A percentile compares a stretch with the other conserved stretches of the same genome.
Evolutionary conservation across 345 rosid genomes (phyloP).

Genomic region (Populus simonii): DNA sequence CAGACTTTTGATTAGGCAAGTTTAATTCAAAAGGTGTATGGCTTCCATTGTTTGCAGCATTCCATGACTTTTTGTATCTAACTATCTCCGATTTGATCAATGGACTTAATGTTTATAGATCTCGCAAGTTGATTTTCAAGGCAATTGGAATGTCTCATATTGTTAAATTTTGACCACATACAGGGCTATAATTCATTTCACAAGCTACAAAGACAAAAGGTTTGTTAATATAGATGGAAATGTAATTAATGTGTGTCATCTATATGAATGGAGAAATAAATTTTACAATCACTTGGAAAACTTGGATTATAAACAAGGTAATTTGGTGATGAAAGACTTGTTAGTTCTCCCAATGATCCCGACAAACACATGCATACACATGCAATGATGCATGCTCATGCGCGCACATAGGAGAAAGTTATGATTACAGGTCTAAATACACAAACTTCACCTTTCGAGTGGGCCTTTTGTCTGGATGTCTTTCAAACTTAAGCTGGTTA

Average conservation of each 20-base stretch:
- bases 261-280: neutral
- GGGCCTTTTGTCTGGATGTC: slow-evolving; percentile 76
- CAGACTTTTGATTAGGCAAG: neutral
- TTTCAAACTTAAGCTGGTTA: slow-evolving; percentile 72
- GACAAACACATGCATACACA: neutral
- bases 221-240: neutral
- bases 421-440: neutral
- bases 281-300: neutral
- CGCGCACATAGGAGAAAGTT: neutral
- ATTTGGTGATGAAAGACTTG: neutral
- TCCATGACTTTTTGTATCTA: neutral
- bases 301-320: neutral
- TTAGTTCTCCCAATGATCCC: neutral
- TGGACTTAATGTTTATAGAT: neutral
- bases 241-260: neutral
- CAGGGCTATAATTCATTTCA: neutral
- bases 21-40: neutral
- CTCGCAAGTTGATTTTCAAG: neutral
- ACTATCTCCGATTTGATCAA: neutral
- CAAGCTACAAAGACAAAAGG: neutral
- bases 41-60: neutral
- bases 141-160: neutral
- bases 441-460: slow-evolving; percentile 55
- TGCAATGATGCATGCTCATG: neutral
- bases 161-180: neutral